Conservation (phyloP, 1,139 yeast genomes). For the Suhomyces kunorum region DNA sequence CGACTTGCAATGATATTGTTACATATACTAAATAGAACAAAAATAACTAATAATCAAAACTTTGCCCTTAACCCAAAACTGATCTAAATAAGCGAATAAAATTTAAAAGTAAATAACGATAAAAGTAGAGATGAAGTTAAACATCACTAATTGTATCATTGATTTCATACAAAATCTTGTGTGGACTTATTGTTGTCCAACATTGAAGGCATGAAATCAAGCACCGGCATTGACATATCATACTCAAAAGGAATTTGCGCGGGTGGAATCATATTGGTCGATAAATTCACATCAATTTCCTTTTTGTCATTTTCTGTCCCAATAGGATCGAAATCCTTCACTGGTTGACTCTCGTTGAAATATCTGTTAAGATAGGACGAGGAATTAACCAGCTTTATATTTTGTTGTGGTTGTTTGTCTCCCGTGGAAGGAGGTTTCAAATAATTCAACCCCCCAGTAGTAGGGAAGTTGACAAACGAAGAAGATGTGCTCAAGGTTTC, state of each 20-base stretch:
- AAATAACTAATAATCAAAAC: slow-evolving; percentile 1
- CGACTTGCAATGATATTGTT: slow-evolving; percentile 8
- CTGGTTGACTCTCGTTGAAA: slow-evolving; percentile 1
- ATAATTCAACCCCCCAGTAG: slow-evolving; percentile 1
- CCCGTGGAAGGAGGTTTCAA: slow-evolving; percentile 4
- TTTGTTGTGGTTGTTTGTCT: slow-evolving; percentile 4
- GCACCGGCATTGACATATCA: slow-evolving; percentile 17
- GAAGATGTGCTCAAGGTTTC: slow-evolving; percentile 16
- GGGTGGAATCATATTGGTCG: slow-evolving; percentile 17
- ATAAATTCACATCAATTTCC: neutral
- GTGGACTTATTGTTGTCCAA: slow-evolving; percentile 7
- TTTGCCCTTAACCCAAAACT: slow-evolving; percentile 6
- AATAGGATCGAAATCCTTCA: slow-evolving; percentile 2
- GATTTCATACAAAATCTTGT: slow-evolving; percentile 3
- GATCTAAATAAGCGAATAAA: neutral
- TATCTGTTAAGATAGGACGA: slow-evolving; percentile 14
- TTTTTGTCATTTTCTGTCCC: neutral
- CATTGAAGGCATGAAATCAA: slow-evolving; percentile 15
- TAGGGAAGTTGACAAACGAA: slow-evolving; percentile 14
- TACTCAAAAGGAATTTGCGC: slow-evolving; percentile 17
- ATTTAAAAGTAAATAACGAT: slow-evolving; percentile 5
- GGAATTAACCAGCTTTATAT: slow-evolving; percentile 1
- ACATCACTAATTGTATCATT: neutral
- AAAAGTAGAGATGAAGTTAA: slow-evolving; percentile 1
- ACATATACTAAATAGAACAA: slow-evolving; percentile 8